Conservation (phyloP, 352 stramenopile genomes). For the Phytophthora vignae region DNA sequence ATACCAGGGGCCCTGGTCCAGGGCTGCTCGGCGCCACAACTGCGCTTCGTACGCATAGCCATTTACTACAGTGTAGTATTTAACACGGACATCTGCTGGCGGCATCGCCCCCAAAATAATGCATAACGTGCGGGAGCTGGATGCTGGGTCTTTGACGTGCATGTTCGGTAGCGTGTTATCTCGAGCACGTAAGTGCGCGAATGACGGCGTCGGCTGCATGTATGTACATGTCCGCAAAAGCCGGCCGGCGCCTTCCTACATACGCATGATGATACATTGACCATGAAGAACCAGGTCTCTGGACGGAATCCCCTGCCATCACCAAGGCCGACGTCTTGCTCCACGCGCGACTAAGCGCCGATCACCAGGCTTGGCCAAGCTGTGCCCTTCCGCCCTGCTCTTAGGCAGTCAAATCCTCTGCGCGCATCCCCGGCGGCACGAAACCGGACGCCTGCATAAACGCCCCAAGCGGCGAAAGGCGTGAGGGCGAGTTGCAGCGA, state of each 20-base stretch:
- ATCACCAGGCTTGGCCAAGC: neutral
- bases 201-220: too few species aligned
- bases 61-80: slow-evolving; percentile 11
- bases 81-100: slow-evolving; percentile 7
- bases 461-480: slow-evolving; percentile 33
- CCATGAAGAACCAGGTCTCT: slow-evolving; percentile 24
- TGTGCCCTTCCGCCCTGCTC: neutral
- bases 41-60: slow-evolving; percentile 3
- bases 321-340: slow-evolving; percentile 14
- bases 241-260: neutral
- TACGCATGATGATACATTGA: slow-evolving; percentile 1
- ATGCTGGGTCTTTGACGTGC: neutral
- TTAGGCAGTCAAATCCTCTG: slow-evolving; percentile 29
- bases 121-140: neutral
- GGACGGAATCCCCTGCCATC: slow-evolving; percentile 20
- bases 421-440: slow-evolving; percentile 16
- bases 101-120: slow-evolving; percentile 2
- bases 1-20: too few species aligned
- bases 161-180: neutral
- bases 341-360: slow-evolving; percentile 25
- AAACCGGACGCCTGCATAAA: slow-evolving; percentile 33
- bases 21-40: slow-evolving; percentile 3
- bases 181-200: too few species aligned
- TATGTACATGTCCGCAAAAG: too few species aligned
- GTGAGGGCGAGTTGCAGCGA: slow-evolving; percentile 18